Percentiles rank a stretch among this genome's conserved stretches.
phyloP scores from a whole-genome alignment of 768 basidiomycete species.

The Suillus paluster region DNA sequence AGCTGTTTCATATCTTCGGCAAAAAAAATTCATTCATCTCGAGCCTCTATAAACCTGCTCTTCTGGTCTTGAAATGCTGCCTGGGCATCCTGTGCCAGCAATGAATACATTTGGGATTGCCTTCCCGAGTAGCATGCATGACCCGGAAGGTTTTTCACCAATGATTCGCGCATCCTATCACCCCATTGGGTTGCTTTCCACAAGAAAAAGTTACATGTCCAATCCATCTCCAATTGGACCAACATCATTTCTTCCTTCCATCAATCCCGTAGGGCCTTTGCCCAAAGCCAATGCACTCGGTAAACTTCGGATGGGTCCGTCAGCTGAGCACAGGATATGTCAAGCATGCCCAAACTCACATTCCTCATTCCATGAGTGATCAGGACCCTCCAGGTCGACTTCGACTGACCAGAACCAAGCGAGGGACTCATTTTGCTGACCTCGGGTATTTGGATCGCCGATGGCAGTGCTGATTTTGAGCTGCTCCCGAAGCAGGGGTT shows the following conservation, averaged over 20 bases:
- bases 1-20: too few relatives aligned
- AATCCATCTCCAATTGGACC: background rate
- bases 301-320: constrained; percentile 7
- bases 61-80: background rate
- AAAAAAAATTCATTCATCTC: background rate
- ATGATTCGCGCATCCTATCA: background rate
- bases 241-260: constrained; percentile 9
- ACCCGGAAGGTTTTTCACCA: background rate
- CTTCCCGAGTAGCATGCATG: background rate
- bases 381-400: background rate
- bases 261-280: constrained; percentile 4
- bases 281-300: constrained; percentile 9
- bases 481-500: background rate
- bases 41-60: background rate
- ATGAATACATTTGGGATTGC: background rate
- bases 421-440: too few relatives aligned
- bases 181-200: background rate
- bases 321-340: background rate
- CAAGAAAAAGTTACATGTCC: background rate
- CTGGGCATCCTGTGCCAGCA: background rate
- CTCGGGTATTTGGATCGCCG: background rate
- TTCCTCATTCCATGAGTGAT: background rate
- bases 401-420: background rate
- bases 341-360: background rate
- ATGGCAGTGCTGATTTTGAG: constrained; percentile 7